These are phyloP conservation scores for Lomentospora prolificans DNA, from an alignment of 2,329 filamentous ascomycete species.

Conservation along the genomic window DNA sequence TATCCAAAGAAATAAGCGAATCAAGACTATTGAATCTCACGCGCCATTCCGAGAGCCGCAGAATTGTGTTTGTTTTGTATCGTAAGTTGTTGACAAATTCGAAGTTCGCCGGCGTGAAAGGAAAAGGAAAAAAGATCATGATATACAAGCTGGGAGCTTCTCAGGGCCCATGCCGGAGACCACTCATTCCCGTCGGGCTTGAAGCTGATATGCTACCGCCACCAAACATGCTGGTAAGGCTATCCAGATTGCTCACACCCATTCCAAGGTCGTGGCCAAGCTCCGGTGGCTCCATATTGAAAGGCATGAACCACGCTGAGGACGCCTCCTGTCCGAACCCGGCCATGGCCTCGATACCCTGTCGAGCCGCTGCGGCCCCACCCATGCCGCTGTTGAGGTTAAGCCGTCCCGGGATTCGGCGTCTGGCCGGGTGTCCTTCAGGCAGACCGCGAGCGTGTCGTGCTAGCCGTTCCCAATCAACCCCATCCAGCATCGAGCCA, in stretches of 20 bases:
- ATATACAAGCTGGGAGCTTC: no score
- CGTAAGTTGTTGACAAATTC: no score
- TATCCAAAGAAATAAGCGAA: no score
- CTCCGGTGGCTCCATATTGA: conserved; percentile 75
- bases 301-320: conserved; percentile 85
- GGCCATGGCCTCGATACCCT: conserved; percentile 1
- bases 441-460: background rate
- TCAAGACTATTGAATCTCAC: no score
- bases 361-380: background rate
- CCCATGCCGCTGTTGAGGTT: conserved; percentile 13
- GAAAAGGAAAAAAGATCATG: no score
- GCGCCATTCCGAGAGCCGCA: no score
- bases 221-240: conserved; percentile 39
- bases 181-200: conserved; percentile 19
- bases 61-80: no score
- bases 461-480: conserved; percentile 32
- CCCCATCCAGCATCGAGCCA: conserved; percentile 30
- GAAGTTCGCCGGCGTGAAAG: no score
- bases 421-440: conserved; percentile 13
- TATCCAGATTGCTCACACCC: conserved; percentile 33
- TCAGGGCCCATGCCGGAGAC: conserved; percentile 19
- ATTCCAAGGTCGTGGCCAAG: conserved; percentile 37
- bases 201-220: conserved; percentile 27
- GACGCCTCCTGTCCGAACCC: conserved; percentile 33
- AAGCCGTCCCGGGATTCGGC: conserved; percentile 13